phyloP scores from a whole-genome alignment of 176 grass and related monocot species.

The Carex parvula region DNA sequence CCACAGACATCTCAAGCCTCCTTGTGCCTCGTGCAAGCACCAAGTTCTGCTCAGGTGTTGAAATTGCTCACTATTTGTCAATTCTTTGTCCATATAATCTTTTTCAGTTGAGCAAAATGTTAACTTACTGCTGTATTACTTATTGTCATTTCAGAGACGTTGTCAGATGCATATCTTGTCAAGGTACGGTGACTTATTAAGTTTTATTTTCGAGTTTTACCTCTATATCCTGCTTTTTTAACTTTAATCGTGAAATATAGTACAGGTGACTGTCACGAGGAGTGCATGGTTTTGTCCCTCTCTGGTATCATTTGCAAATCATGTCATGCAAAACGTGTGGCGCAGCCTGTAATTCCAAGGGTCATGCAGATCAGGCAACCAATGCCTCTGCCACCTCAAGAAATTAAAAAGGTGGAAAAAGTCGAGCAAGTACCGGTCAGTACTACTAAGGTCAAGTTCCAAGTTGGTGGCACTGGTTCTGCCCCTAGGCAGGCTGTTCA shows the following conservation, averaged over 20 bases:
- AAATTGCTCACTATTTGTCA: constrained; percentile 6
- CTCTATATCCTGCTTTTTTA: constrained; percentile 21
- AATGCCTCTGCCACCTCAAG: constrained; percentile 24
- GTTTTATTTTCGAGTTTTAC: constrained; percentile 15
- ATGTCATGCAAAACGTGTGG: constrained; percentile 32
- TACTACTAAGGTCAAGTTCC: constrained; percentile 16
- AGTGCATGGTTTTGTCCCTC: constrained; percentile 46
- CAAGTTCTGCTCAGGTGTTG: constrained; percentile 70
- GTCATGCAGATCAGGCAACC: constrained; percentile 14
- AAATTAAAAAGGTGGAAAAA: constrained; percentile 19
- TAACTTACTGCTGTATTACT: constrained; percentile 31
- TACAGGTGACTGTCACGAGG: constrained; percentile 81
- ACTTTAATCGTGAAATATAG: constrained; percentile 33
- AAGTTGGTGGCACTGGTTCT: not conserved
- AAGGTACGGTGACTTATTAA: constrained; percentile 55
- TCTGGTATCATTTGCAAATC: constrained; percentile 55
- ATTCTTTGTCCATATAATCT: constrained; percentile 19
- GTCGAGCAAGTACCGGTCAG: not conserved
- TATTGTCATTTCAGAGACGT: constrained; percentile 54
- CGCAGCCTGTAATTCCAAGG: not conserved
- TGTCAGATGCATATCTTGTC: constrained; percentile 64
- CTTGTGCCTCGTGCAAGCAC: constrained; percentile 79
- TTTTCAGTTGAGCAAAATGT: constrained; percentile 21
- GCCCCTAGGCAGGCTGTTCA: constrained; percentile 7
- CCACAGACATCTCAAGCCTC: constrained; percentile 41